Evolutionary conservation across 306 rosid species (phyloP).

Genomic region (Spatholobus suberectus): DNA sequence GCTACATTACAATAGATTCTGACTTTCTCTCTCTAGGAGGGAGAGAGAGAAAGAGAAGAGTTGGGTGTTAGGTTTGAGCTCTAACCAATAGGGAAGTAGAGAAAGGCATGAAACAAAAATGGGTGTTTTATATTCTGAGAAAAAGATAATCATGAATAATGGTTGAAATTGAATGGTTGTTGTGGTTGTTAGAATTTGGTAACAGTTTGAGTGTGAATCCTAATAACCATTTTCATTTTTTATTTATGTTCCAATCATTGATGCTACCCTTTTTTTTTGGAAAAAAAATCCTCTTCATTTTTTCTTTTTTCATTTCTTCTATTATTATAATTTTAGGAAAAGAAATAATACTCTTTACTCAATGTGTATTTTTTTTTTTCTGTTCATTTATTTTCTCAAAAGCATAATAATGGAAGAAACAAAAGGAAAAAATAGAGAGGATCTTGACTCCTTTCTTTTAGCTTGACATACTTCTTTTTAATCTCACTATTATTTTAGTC

Average conservation of each 20-base stretch:
- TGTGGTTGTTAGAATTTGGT: constrained; percentile 76
- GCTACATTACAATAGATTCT: constrained; percentile 25
- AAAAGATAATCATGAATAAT: neutral
- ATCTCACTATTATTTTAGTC: no score
- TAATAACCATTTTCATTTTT: constrained; percentile 64
- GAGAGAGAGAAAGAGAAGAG: constrained; percentile 43
- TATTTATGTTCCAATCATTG: constrained; percentile 21
- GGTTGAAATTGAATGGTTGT: constrained; percentile 36
- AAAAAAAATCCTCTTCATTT: no score
- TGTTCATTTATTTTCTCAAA: no score
- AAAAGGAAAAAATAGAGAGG: no score
- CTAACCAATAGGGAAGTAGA: constrained; percentile 52
- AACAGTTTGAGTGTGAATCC: constrained; percentile 79
- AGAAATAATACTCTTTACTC: no score
- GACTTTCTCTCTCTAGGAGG: constrained; percentile 19
- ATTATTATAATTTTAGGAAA: no score
- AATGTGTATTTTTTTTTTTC: no score
- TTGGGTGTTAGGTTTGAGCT: constrained; percentile 47
- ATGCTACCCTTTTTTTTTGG: neutral
- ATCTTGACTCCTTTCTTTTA: no score
- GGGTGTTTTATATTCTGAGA: neutral
- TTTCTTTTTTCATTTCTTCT: no score
- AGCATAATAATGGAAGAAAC: no score
- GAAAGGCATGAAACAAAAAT: constrained; percentile 15
- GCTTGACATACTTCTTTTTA: no score